Base-by-base conservation (phyloP, 305 asterid species). In the Andrographis paniculata region DNA sequence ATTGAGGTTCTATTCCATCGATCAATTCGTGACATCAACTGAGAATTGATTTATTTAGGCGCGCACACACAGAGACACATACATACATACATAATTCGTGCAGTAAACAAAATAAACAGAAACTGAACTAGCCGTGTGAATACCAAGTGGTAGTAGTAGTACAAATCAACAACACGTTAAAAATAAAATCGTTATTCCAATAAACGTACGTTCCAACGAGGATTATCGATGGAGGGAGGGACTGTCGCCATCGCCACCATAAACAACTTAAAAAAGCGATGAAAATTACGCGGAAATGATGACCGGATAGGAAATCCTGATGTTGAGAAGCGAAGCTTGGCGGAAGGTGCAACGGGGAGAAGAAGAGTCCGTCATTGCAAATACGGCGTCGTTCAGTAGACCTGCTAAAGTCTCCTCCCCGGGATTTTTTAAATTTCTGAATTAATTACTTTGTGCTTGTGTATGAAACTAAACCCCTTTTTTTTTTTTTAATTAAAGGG, bases 281-380 rank as follows among this genome's bases (percentile, higher is more conserved):
- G 4, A 14, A 22, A 44, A 42, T 13, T 37, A 78, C 83, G 74
- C 87, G 83, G 70, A 33, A 35, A 9, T 22, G 70, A 14, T 55
- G 73, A 68, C 60, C 50, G 35, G 43, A 17, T 22, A 45, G 54
- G 38, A 52, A 28, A 59, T 28, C 62, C 20, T 37, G 75, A 64
- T 38, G 30, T 23, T 4, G 36, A 12, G 52, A 21, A 19, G 8
- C 4, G 82, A 71, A 74, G 68, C 52, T 56, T 14, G 70, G 64
- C 8, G 69, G 87, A 74, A 78, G 69, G 42, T 71, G 58, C 82
- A 41, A 42, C 55, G 53, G 64, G 47, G 57, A 54, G 28, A 40
- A 31, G 30, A 24, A 3, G 4, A 24, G 30, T 4, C 6, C 30
- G 30, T 56, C 24, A 11, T 42, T 44, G 4, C 38, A 30, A 12